Evolutionary conservation across 768 basidiomycete genomes (phyloP).

Genomic region (Suillus placidus): DNA sequence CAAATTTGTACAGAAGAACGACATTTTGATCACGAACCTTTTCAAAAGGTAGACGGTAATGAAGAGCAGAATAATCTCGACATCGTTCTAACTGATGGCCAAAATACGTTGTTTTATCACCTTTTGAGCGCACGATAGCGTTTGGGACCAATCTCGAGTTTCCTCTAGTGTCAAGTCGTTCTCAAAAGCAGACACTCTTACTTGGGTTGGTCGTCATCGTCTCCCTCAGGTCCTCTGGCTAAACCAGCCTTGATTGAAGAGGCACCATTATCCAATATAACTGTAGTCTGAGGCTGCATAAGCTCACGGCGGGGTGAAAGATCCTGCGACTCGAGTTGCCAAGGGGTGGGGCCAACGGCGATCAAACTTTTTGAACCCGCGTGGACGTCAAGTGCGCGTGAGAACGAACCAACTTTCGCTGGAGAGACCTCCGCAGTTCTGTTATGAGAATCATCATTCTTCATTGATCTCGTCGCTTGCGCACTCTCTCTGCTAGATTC

Average conservation of each 20-base stretch:
- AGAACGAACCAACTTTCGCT: background rate
- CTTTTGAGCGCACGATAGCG: constrained; percentile 82
- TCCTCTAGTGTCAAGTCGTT: constrained; percentile 9
- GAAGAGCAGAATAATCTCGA: constrained; percentile 77
- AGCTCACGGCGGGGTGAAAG: background rate
- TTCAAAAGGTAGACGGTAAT: constrained; percentile 86
- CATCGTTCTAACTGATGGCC: constrained; percentile 84
- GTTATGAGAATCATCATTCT: background rate
- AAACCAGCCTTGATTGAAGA: constrained; percentile 78
- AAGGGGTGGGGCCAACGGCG: background rate
- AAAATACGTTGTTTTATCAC: constrained; percentile 79
- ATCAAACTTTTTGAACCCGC: background rate
- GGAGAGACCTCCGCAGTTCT: background rate
- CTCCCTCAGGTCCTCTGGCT: constrained; percentile 34
- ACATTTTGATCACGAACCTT: constrained; percentile 52
- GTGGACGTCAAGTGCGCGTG: background rate
- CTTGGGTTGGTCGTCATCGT: constrained; percentile 28
- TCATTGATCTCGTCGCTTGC: background rate
- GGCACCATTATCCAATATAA: constrained; percentile 89
- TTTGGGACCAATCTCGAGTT: constrained; percentile 69
- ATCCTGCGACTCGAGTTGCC: background rate
- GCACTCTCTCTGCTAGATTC: background rate
- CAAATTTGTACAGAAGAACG: background rate
- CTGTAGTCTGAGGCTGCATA: constrained; percentile 33
- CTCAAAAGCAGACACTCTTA: constrained; percentile 15